These are phyloP conservation scores for Neopestalotiopsis sp. DNA, from an alignment of 2,329 filamentous ascomycete species.

Conservation along the genomic window DNA sequence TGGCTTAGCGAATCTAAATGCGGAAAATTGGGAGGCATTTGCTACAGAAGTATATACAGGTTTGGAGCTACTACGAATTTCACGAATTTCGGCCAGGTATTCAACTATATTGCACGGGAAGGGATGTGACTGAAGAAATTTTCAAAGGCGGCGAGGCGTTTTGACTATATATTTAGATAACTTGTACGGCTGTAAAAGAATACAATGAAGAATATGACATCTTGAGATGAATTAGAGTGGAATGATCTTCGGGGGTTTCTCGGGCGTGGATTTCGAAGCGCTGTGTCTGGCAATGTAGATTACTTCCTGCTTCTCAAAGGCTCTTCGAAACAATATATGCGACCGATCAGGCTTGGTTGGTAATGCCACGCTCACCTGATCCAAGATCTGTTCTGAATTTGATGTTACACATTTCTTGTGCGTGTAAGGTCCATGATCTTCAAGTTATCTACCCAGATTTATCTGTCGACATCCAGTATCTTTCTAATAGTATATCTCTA, in stretches of 20 bases:
- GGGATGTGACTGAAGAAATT: not conserved
- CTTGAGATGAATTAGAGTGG: not conserved
- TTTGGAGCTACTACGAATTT: not conserved
- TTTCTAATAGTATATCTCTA: too few relatives aligned
- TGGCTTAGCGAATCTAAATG: not conserved
- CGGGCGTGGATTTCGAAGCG: too few relatives aligned
- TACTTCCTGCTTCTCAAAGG: too few relatives aligned
- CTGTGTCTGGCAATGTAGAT: too few relatives aligned
- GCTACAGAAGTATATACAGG: not conserved
- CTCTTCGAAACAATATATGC: too few relatives aligned
- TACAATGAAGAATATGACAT: not conserved
- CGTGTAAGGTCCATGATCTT: too few relatives aligned
- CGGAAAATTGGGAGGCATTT: slow-evolving; percentile 7
- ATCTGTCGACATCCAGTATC: too few relatives aligned
- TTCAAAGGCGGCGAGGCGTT: too few relatives aligned
- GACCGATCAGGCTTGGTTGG: too few relatives aligned
- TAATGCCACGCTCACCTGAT: not conserved
- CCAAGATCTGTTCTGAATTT: too few relatives aligned
- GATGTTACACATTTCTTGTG: too few relatives aligned
- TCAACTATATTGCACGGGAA: not conserved
- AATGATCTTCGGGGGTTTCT: not conserved
- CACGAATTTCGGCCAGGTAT: not conserved
- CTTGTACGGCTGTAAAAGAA: not conserved
- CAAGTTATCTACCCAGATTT: accelerated
- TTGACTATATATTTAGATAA: not conserved